Evolutionary conservation across 176 grass and related monocot species (phyloP), one percentile per base, ranked within the genome.

Genomic region (Avena insularis): DNA sequence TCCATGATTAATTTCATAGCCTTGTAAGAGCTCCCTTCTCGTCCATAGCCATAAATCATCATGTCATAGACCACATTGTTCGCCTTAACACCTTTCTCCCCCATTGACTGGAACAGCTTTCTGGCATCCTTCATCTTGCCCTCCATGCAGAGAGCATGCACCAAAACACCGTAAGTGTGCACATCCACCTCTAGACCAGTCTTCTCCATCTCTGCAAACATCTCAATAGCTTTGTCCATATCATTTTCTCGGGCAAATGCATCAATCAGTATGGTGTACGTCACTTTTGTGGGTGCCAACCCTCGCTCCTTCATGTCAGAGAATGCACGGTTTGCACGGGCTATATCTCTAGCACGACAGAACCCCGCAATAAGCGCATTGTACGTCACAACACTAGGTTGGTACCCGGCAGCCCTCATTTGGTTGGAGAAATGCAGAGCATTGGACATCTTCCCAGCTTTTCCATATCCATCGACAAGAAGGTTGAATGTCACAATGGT

Each of bases 111-210:
- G 45, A 94, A 90, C 75, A 94, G 16, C 70, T 92, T 94, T 76
- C 88, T 83, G 45, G 92, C 90, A 76, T 97, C 88, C 88, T 94
- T 91, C 92, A 92, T 91, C 16, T 90, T 92, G n/a, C 88, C 88
- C 61, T 89, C 82, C 83, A 56, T 78, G 87, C 90, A 94, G 29
- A 94, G 81, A 11, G 86, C 90, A 56, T 77, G 83, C 35, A 97
- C 48, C 54, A 93, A 23, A 70, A 92, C 90, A 82, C 86, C 91
- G 1, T 83, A 92, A 74, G 87, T 83, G 17, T 80, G 74, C 9
- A 8, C 92, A 88, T 97, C 92, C 45, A 85, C 87, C 83, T 89
- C 87, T 55, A 92, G 56, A 33, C 95, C 90, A 86, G 64, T 48
- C 62, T 73, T 88, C 46, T 88, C 79, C 86, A 94, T 90, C 8